Evolutionary conservation across 2,329 filamentous ascomycete genomes (phyloP).

Genomic region (Calonectria naviculata): DNA sequence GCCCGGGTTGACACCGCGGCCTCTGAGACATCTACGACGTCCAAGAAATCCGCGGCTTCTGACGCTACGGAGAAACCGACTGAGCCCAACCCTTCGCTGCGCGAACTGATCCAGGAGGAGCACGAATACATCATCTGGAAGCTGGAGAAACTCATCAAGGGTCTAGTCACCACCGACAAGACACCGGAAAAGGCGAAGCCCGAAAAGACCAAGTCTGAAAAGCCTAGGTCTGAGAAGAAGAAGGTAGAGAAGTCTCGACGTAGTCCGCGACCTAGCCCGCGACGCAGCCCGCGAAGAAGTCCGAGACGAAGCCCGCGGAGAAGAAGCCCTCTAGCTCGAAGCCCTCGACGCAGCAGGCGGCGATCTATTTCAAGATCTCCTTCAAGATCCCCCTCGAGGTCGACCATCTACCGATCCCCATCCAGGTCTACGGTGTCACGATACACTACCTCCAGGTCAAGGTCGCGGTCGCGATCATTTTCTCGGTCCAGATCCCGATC

Average conservation of each 20-base stretch:
- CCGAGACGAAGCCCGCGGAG: background rate
- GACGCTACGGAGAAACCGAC: background rate
- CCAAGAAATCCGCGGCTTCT: background rate
- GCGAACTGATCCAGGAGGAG: conserved; percentile 9
- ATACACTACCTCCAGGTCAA: background rate
- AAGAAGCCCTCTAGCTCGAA: background rate
- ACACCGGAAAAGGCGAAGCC: background rate
- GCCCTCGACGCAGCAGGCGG: background rate
- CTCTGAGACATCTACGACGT: background rate
- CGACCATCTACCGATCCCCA: background rate
- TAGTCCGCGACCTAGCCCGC: background rate
- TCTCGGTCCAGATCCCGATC: background rate
- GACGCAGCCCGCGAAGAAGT: background rate
- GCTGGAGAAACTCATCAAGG: conserved; percentile 12
- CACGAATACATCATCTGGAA: conserved; percentile 19
- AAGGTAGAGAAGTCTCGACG: background rate
- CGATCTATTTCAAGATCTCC: background rate
- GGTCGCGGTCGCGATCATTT: background rate
- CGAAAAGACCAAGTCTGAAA: background rate
- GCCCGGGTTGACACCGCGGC: background rate
- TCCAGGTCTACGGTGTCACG: background rate
- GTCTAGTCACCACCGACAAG: background rate
- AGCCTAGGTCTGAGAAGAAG: background rate
- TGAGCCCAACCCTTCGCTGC: background rate
- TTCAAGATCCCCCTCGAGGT: background rate